Evolutionary conservation across 108 stramenopile species (phyloP).

Genomic region (Discostella stelligeroides): DNA sequence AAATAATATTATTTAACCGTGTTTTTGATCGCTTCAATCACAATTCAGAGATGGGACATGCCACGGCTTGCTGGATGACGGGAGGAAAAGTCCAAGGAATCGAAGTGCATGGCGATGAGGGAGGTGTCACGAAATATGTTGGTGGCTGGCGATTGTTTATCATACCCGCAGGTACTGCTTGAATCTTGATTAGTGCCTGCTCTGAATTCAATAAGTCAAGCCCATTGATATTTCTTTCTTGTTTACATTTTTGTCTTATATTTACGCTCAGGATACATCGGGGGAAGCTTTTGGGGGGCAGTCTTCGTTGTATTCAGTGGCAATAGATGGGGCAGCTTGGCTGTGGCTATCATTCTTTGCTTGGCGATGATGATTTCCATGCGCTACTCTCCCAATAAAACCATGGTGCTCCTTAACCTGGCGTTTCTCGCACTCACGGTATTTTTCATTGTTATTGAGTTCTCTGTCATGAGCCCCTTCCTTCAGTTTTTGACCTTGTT

Average conservation of each 20-base stretch:
- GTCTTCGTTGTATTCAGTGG: conserved; percentile 72
- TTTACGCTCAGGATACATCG: conserved; percentile 57
- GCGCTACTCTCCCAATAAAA: conserved; percentile 65
- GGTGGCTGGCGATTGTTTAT: conserved; percentile 77
- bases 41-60: conserved; percentile 69
- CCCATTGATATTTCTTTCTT: neutral
- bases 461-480: conserved; percentile 53
- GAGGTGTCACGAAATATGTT: conserved; percentile 77
- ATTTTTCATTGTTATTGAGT: conserved; percentile 61
- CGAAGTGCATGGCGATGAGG: conserved; percentile 80
- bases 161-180: conserved; percentile 62
- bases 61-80: conserved; percentile 81
- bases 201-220: neutral
- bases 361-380: conserved; percentile 56
- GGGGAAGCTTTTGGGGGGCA: conserved; percentile 72
- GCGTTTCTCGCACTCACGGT: conserved; percentile 67
- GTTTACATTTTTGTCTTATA: too few species aligned
- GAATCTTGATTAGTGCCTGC: neutral
- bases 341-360: conserved; percentile 51
- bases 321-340: conserved; percentile 57
- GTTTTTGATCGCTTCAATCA: too few species aligned
- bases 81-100: too few species aligned
- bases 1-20: too few species aligned
- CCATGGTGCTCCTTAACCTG: conserved; percentile 61
- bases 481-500: conserved; percentile 75